Evolutionary conservation across 2,329 filamentous ascomycete genomes (phyloP), one percentile per base, ranked within the genome.

Genomic region (Fusarium sp.): DNA sequence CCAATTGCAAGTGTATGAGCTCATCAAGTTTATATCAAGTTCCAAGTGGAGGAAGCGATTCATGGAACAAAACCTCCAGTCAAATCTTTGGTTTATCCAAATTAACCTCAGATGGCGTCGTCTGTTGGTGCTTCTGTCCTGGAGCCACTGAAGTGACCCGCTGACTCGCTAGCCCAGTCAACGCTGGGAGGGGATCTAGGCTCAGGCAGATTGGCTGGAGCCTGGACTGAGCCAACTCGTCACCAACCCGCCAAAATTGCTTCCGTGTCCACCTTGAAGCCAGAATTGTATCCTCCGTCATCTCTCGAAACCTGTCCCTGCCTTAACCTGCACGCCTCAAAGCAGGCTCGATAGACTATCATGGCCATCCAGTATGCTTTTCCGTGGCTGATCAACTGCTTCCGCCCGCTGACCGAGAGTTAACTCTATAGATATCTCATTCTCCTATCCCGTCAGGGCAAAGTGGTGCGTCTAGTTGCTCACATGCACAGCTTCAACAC

Each of bases 361-460:
- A 84, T 84, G 82, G 82, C 82, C 62, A 83, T 84, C 69, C 81
- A 83, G 82, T 84, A 77, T 71, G 81, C 60, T 66, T 50, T 46
- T 59, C 63, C 60, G 61, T 37, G 49, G 31, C 60, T 49, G 23
- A 58, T 52, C 41, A n/a, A 48, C 37, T 43, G 42, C 37, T 62
- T 24, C 21, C 50, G 39, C 28, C 46, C 57, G 62, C 75, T 77
- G 63, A 76, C 74, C 21, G 35, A 44, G 57, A 62, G 43, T 63
- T 55, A 59, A 63, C 54, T n/a, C n/a, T 56, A 66, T 77, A 98
- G 96, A 85, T 99, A 99, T 81, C 86, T 99, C 75, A 98, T 99
- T 81, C 89, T 99, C 80, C 91, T 99, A 74, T 98, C 95, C 70
- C 91, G 96, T 77, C 96, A 99, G 87, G 96, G 96, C 85, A 99